Evolutionary conservation across 176 grass and related monocot species (phyloP).

Genomic region (Rhynchospora pubera): DNA sequence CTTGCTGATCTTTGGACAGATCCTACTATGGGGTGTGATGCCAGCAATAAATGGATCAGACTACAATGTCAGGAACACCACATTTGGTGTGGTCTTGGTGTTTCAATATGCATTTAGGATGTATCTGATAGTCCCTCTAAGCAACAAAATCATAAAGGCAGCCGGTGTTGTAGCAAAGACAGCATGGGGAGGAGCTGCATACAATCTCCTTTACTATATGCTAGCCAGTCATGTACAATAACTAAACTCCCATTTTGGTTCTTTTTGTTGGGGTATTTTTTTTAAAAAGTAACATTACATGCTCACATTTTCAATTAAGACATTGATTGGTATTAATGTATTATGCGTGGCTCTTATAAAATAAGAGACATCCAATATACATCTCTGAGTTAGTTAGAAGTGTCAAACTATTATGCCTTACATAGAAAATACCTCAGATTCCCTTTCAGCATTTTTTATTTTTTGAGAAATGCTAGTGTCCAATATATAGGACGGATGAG

Average conservation of each 20-base stretch:
- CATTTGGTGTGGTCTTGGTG: conserved; percentile 57
- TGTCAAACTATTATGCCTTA: neutral
- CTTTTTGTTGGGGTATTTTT: neutral
- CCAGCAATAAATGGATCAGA: conserved; percentile 43
- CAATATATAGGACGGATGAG: no score
- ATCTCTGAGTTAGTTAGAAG: neutral
- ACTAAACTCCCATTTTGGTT: neutral
- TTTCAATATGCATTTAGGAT: conserved; percentile 70
- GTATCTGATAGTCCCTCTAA: conserved; percentile 69
- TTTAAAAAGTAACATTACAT: neutral
- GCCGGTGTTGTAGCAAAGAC: conserved; percentile 84
- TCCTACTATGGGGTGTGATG: conserved; percentile 61
- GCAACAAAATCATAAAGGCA: conserved; percentile 65
- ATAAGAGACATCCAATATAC: neutral
- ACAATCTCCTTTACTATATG: conserved; percentile 90
- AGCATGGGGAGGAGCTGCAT: conserved; percentile 89
- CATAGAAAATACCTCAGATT: neutral
- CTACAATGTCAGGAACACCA: conserved; percentile 54
- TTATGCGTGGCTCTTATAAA: neutral
- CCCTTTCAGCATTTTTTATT: neutral
- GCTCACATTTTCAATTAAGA: neutral
- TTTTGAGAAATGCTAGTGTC: no score
- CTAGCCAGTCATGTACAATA: conserved; percentile 81
- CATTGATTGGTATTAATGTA: neutral
- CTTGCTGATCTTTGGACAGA: conserved; percentile 23